Conservation (phyloP, 352 stramenopile genomes). For the Phytophthora litchii region DNA sequence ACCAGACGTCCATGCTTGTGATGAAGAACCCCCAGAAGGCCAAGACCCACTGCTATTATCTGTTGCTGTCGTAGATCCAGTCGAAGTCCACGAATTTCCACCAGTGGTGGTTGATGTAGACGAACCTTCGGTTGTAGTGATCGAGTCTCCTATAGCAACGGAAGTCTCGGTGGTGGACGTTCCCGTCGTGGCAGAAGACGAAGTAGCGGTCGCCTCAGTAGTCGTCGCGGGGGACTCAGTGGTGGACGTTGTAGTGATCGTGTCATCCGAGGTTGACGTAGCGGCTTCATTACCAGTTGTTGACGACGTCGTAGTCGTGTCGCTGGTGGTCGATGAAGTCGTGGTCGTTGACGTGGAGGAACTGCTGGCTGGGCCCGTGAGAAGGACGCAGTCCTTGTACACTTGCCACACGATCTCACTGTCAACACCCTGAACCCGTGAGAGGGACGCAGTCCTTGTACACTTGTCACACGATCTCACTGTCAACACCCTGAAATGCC, state of each 20-base stretch:
- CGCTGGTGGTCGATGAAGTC: slow-evolving; percentile 16
- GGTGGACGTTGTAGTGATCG: slow-evolving; percentile 3
- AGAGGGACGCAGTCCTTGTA: slow-evolving; percentile 49
- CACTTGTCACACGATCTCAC: slow-evolving; percentile 38
- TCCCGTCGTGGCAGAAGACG: neutral
- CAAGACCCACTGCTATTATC: neutral
- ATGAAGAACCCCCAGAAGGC: slow-evolving; percentile 11
- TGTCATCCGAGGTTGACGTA: slow-evolving; percentile 8
- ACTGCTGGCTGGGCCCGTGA: slow-evolving; percentile 24
- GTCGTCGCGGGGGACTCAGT: slow-evolving; percentile 4
- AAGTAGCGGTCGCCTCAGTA: neutral
- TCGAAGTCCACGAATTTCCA: slow-evolving; percentile 16
- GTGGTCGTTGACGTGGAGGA: slow-evolving; percentile 26
- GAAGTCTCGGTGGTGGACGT: slow-evolving; percentile 5
- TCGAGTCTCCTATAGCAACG: slow-evolving; percentile 1
- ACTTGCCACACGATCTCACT: slow-evolving; percentile 40
- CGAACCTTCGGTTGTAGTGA: slow-evolving; percentile 3
- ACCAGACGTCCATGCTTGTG: neutral
- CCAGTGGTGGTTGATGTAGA: slow-evolving; percentile 6
- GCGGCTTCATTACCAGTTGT: slow-evolving; percentile 20
- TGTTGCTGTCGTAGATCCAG: neutral
- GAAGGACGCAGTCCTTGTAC: slow-evolving; percentile 48
- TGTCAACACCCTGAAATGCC: slow-evolving; percentile 36
- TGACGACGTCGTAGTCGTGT: slow-evolving; percentile 3
- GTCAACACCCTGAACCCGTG: slow-evolving; percentile 27